Conservation (phyloP, 192 early-diverging fungal species). For the Coemansia sp. region DNA sequence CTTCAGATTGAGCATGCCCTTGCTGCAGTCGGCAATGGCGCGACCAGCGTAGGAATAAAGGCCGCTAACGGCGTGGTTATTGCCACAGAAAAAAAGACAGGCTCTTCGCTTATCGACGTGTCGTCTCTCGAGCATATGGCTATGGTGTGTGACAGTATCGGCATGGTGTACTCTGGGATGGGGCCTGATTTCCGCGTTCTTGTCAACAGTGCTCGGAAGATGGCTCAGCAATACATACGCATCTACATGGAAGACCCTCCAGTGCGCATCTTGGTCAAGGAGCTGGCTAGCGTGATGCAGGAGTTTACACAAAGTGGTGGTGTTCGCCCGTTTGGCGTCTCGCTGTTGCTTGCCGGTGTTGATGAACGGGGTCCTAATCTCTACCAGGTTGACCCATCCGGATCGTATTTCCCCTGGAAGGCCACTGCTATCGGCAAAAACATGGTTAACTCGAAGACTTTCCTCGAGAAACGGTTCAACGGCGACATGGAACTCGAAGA, state of each 20-base stretch:
- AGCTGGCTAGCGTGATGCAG: conserved; percentile 96
- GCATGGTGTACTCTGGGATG: conserved; percentile 99
- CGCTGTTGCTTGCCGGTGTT: conserved; percentile 90
- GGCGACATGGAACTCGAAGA: conserved; percentile 97
- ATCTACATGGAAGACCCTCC: conserved; percentile 96
- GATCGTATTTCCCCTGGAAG: conserved; percentile 99
- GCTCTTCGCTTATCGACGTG: conserved; percentile 91
- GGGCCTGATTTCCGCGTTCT: conserved; percentile 96
- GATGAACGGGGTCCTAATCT: conserved; percentile 89
- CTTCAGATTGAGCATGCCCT: conserved; percentile 99
- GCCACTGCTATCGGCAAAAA: conserved; percentile 99
- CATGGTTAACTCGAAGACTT: conserved; percentile 99
- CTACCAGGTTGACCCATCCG: conserved; percentile 99
- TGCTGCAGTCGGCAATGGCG: conserved; percentile 84
- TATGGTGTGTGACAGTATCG: conserved; percentile 87
- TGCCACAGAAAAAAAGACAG: conserved; percentile 95
- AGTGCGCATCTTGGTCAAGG: conserved; percentile 91
- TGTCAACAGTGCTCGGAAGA: conserved; percentile 92
- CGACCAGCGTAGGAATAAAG: conserved; percentile 94
- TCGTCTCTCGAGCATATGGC: conserved; percentile 88
- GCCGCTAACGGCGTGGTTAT: conserved; percentile 97
- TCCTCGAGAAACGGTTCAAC: conserved; percentile 94
- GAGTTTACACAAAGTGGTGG: conserved; percentile 99
- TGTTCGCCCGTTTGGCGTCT: conserved; percentile 99
- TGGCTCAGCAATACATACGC: conserved; percentile 92